Percentiles rank a stretch among this genome's conserved stretches.
Conservation (phyloP, 169 alveolate species). For the Sarcocystis neurona region DNA sequence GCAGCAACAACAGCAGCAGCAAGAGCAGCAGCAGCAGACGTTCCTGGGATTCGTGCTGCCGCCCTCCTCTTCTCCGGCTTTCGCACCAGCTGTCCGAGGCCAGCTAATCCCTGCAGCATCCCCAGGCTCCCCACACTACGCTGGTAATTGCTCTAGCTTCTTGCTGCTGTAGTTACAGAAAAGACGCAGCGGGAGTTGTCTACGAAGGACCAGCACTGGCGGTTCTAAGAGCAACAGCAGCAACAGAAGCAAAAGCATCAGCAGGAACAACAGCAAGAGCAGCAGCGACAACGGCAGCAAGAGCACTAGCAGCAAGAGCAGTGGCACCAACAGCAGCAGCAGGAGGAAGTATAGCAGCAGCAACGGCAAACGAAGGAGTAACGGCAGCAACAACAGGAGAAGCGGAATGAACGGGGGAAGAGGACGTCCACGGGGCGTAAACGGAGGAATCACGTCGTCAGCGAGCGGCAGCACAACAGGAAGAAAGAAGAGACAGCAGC, state of each 20-base stretch:
- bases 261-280: conserved; percentile 23
- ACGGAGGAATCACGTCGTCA: no score
- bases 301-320: not conserved
- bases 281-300: not conserved
- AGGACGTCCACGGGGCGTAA: no score
- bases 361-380: no score
- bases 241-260: not conserved
- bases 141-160: not conserved
- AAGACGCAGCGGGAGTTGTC: not conserved
- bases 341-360: conserved; percentile 5
- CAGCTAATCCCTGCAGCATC: not conserved
- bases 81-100: not conserved
- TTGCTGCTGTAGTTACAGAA: not conserved
- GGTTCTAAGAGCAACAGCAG: not conserved
- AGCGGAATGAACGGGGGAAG: no score
- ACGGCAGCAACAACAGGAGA: no score
- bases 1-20: not conserved
- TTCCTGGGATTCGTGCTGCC: no score
- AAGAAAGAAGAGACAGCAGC: no score
- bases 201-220: not conserved
- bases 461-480: no score
- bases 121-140: not conserved
- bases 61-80: no score
- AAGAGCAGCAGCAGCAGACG: not conserved
- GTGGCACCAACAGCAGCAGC: not conserved